A percentile compares a stretch with the other conserved stretches of the same genome.
Conservation (phyloP, 805 yeast genomes). For the Yamadazyma insecticola region DNA sequence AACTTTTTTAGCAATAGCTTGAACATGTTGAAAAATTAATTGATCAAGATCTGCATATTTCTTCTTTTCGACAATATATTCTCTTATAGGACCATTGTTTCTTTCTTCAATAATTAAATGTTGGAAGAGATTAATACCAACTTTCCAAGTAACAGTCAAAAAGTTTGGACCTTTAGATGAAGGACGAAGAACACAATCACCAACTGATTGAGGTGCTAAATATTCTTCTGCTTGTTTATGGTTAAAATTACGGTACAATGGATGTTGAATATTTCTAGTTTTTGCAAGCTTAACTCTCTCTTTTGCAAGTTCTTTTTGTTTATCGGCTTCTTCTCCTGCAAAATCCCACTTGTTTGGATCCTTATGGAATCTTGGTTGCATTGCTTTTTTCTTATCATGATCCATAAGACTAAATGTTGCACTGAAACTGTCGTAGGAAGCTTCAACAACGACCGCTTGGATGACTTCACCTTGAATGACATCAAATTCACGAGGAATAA, state of each 20-base stretch:
- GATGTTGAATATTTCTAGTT: constrained; percentile 83
- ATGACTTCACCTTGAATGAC: constrained; percentile 69
- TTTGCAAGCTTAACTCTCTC: constrained; percentile 65
- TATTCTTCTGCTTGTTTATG: constrained; percentile 88
- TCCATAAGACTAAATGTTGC: constrained; percentile 71
- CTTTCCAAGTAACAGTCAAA: constrained; percentile 94
- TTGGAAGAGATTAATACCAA: constrained; percentile 84
- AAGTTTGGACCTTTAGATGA: constrained; percentile 87
- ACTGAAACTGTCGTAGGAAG: constrained; percentile 69
- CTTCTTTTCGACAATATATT: constrained; percentile 61
- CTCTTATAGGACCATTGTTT: constrained; percentile 57
- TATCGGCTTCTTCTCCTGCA: constrained; percentile 66
- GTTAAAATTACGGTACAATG: constrained; percentile 79
- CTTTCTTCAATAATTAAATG: constrained; percentile 84
- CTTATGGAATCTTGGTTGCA: constrained; percentile 42
- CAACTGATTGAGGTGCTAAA: constrained; percentile 82
- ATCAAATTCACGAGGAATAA: constrained; percentile 40
- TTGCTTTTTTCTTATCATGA: constrained; percentile 56
- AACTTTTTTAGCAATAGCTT: constrained; percentile 75
- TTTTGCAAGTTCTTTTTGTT: constrained; percentile 50
- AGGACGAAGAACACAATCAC: constrained; percentile 92
- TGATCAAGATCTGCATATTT: constrained; percentile 88
- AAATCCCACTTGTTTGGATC: constrained; percentile 76
- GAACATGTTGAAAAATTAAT: constrained; percentile 80
- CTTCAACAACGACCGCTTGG: constrained; percentile 69